These are phyloP conservation scores for Paspalum vaginatum DNA, from an alignment of 176 grass and related monocot genomes.

Conservation along the genomic window DNA sequence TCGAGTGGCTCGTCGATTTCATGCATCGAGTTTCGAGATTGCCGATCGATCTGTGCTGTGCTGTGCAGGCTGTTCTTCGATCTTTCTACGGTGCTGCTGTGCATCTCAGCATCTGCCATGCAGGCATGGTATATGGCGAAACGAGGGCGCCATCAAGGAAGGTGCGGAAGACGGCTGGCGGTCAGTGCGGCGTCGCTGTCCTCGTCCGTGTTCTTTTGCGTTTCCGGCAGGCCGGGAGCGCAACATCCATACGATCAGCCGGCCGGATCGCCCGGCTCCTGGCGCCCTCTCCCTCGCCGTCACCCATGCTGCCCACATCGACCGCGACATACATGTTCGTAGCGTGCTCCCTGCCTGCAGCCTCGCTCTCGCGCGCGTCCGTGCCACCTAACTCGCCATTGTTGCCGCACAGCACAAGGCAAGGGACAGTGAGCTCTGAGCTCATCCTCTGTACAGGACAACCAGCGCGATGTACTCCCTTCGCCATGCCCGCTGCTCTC, in stretches of 20 bases:
- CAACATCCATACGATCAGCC: not conserved
- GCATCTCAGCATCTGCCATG: too few relatives aligned
- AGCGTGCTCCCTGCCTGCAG: not conserved
- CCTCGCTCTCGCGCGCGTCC: not conserved
- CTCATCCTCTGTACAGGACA: too few relatives aligned
- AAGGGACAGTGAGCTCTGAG: too few relatives aligned
- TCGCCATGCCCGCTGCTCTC: too few relatives aligned
- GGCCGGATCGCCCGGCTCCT: not conserved
- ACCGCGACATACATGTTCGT: not conserved
- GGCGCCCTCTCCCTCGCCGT: constrained; percentile 1
- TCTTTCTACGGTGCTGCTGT: too few relatives aligned
- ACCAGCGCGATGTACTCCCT: too few relatives aligned
- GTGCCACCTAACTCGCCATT: too few relatives aligned
- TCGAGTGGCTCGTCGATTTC: too few relatives aligned
- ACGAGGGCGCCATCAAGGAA: not conserved
- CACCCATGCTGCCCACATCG: not conserved
- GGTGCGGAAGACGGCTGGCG: not conserved
- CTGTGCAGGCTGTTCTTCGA: too few relatives aligned
- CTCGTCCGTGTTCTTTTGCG: not conserved
- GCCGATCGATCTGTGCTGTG: too few relatives aligned
- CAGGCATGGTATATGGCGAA: not conserved
- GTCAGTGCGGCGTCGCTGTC: constrained; percentile 24
- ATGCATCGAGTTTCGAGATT: too few relatives aligned
- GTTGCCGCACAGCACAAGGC: not conserved
- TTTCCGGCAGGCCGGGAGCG: not conserved